Base-by-base conservation (phyloP, 2,329 filamentous ascomycete genomes). In the Aspergillus arachidicola region DNA sequence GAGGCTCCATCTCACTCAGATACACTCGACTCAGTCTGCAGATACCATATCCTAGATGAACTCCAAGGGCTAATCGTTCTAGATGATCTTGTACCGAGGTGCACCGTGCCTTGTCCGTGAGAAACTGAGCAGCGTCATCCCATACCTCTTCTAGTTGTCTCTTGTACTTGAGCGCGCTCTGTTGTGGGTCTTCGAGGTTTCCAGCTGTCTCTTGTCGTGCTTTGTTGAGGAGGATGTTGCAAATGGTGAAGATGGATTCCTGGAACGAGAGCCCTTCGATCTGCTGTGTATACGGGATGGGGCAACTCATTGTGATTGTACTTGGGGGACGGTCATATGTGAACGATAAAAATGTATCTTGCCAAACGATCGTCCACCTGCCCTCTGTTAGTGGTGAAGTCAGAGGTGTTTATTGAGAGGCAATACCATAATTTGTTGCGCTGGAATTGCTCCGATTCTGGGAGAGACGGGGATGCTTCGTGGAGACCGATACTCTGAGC, bases 401-500 rank as follows among this genome's bases (percentile, higher is more conserved):
- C 38, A 41, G 16, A 21, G 19, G n/a, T 6, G 4, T 46, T 10
- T 21, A 5, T 23, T 1, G 43, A 23, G 19, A 21, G 46, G 32
- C 32, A 28, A 36, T 65, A 65, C 64, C 64, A 67, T 51, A 63
- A 54, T 46, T 36, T 21, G 9, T 58, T 64, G 30, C 57, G 26
- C 6, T 64, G 61, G 3, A 36, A 48, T 30, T 64, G 62, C 28
- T 69, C 59, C 6, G 48, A 19, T n/a, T 60, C 28, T 16, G 60
- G 56, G 14, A 61, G 28, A 21, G 60, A 59, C 1, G 55, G 43
- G 19, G 63, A 65, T 26, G 62, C 38, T 53, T 72, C 65, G 16
- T 71, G 69, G 7, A 71, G 60, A 30, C 69, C 69, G 19, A 71
- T 71, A 59, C 69, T 71, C 41, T 71, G 69, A 4, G 69, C 69